These are phyloP conservation scores for Arctostaphylos glauca DNA, from an alignment of 148 eudicot species.

Conservation along the genomic window DNA sequence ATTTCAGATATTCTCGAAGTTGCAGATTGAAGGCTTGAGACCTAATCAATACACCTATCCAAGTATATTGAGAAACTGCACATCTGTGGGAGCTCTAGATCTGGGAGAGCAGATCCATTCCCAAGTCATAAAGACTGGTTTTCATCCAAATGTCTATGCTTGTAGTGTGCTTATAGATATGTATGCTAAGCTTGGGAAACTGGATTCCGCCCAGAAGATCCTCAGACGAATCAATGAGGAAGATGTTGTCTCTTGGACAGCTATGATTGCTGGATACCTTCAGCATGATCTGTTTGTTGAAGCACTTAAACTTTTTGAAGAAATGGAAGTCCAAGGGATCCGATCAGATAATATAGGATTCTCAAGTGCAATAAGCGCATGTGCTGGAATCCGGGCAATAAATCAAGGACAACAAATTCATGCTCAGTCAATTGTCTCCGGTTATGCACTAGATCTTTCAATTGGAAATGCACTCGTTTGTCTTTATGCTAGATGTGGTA, in stretches of 20 bases:
- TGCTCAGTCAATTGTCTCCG: conserved; percentile 62
- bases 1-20: conserved; percentile 42
- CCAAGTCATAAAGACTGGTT: conserved; percentile 80
- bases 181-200: conserved; percentile 78
- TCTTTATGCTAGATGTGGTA: conserved; percentile 86
- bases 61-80: conserved; percentile 80
- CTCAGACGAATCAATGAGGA: conserved; percentile 57
- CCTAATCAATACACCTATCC: conserved; percentile 96
- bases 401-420: conserved; percentile 88
- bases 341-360: conserved; percentile 77
- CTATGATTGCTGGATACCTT: conserved; percentile 76
- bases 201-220: conserved; percentile 63
- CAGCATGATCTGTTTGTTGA: conserved; percentile 65
- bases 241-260: conserved; percentile 33
- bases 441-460: conserved; percentile 69
- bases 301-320: conserved; percentile 73
- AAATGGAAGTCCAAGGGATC: conserved; percentile 65
- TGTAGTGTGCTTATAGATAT: conserved; percentile 86
- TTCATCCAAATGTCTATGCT: conserved; percentile 77
- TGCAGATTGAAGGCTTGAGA: conserved; percentile 65
- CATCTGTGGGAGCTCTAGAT: conserved; percentile 64
- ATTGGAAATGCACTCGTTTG: conserved; percentile 64
- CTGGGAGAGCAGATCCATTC: conserved; percentile 85
- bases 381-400: conserved; percentile 75
- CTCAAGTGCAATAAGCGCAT: conserved; percentile 88